A percentile compares a stretch with the other conserved stretches of the same genome.
phyloP scores from a whole-genome alignment of 805 yeast species.

The Priceomyces carsonii region DNA sequence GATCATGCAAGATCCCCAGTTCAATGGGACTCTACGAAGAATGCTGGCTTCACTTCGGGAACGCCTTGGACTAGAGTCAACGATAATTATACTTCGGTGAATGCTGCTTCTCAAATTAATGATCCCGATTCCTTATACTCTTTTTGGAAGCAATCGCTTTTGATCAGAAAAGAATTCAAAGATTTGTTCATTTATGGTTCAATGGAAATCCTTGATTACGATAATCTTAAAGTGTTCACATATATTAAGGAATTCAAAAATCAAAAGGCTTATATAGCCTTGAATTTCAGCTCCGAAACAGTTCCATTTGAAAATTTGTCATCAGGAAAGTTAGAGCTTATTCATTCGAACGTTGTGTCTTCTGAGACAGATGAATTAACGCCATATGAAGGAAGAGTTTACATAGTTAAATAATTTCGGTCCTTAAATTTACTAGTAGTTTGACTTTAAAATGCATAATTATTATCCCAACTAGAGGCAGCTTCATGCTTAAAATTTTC shows the following conservation, averaged over 20 bases:
- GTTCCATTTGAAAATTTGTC: slow-evolving; percentile 29
- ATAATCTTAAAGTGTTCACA: slow-evolving; percentile 42
- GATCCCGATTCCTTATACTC: slow-evolving; percentile 47
- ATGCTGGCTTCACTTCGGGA: slow-evolving; percentile 50
- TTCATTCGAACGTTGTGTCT: slow-evolving; percentile 31
- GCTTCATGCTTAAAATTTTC: too few species aligned
- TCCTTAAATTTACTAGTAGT: too few species aligned
- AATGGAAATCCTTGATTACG: slow-evolving; percentile 44
- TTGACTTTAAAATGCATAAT: too few species aligned
- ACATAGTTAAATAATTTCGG: slow-evolving; percentile 10
- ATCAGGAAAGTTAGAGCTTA: slow-evolving; percentile 27
- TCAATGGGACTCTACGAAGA: slow-evolving; percentile 48
- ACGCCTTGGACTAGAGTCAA: slow-evolving; percentile 57
- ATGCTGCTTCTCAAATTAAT: slow-evolving; percentile 45
- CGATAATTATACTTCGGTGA: slow-evolving; percentile 49
- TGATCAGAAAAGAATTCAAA: slow-evolving; percentile 43
- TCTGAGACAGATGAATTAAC: slow-evolving; percentile 26
- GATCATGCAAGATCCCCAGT: slow-evolving; percentile 59
- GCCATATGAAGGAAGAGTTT: slow-evolving; percentile 51
- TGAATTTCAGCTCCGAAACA: slow-evolving; percentile 43
- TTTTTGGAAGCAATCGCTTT: slow-evolving; percentile 47
- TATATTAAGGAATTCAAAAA: slow-evolving; percentile 37
- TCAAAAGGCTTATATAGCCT: slow-evolving; percentile 35
- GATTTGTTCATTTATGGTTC: slow-evolving; percentile 48
- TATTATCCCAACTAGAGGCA: too few species aligned